Base-by-base conservation (phyloP, 768 basidiomycete genomes). In the Vararia minispora region DNA sequence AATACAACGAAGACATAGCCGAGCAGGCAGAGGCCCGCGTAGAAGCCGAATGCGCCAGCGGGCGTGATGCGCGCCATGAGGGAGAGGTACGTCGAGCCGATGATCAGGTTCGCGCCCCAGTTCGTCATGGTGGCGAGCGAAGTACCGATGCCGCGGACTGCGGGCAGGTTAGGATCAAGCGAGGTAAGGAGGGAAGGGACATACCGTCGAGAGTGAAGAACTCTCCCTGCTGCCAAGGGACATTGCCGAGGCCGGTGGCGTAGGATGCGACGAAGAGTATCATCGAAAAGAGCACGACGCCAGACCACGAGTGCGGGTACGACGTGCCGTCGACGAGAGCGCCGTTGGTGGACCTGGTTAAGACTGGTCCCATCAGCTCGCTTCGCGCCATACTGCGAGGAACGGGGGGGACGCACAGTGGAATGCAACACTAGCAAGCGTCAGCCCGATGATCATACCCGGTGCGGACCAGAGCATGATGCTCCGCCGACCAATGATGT, bases 221-320 rank as follows among this genome's bases (percentile, higher is more conserved):
- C 53, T 88, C 86, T 30, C 83, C 84, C 55, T 87, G 86, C 50
- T 86, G 83, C 86, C 86, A 88, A 0, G 86, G 86, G 2, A 86
- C 75, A 49, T 84, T 83, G 1, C 84, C 84, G 12, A 86, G 59
- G 4, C 84, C 79, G 2, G 72, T 79, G 0, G 83, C 87, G 51
- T 89, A 90, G 8, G 79, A 79, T 1, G 80, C 80, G 16, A 87
- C 84, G 58, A 80, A 89, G 47, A 83, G 52, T 46, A 90, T 74
- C 81, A 89, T 88, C n/a, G 79, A 71, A 5, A 79, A 43, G n/a
- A 88, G 56, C 3, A 88, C 79, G 41, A 82, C 58, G 1, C 68
- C 69, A 4, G 78, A 79, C 77, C 76, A 85, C 12, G 65, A 54
- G 21, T 54, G 65, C 3, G 76, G 65, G 51, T 83, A 84, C 17